phyloP scores from a whole-genome alignment of 1,139 yeast species.

The Debaryomycetaceae sp. region DNA sequence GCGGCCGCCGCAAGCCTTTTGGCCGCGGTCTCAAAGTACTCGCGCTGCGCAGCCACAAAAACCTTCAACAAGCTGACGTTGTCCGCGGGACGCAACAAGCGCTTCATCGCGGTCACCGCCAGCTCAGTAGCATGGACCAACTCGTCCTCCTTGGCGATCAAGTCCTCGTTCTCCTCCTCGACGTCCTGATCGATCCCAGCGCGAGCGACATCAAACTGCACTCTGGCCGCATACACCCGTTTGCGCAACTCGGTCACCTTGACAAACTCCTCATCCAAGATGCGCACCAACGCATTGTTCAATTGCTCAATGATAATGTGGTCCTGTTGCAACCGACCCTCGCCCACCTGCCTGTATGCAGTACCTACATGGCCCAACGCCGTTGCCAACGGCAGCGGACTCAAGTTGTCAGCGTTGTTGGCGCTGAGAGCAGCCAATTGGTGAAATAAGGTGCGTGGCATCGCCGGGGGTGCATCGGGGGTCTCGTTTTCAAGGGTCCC shows the following conservation, averaged over 20 bases:
- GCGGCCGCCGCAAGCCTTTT: constrained; percentile 33
- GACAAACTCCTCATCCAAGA: constrained; percentile 55
- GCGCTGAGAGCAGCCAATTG: constrained; percentile 34
- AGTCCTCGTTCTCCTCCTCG: constrained; percentile 45
- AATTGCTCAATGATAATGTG: constrained; percentile 51
- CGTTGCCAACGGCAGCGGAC: constrained; percentile 4
- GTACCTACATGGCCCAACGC: constrained; percentile 50
- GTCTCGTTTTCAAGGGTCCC: constrained; percentile 13
- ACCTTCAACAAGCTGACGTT: constrained; percentile 58
- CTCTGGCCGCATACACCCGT: constrained; percentile 64
- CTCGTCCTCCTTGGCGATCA: constrained; percentile 71
- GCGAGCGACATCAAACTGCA: constrained; percentile 66
- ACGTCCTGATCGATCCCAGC: constrained; percentile 20
- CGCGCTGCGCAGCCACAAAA: constrained; percentile 62
- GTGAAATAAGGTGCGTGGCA: constrained; percentile 44
- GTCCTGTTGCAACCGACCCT: constrained; percentile 63
- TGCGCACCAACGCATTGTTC: constrained; percentile 47
- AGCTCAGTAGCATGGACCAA: constrained; percentile 70
- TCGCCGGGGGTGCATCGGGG: constrained; percentile 17
- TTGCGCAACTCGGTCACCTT: constrained; percentile 59
- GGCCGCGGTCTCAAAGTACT: constrained; percentile 51
- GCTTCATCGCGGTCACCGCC: constrained; percentile 76
- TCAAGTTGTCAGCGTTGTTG: constrained; percentile 4
- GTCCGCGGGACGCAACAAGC: constrained; percentile 62
- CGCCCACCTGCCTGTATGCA: constrained; percentile 56